phyloP scores from a whole-genome alignment of 2,329 filamentous ascomycete genomes.

The Cercospora zeae-maydis region DNA sequence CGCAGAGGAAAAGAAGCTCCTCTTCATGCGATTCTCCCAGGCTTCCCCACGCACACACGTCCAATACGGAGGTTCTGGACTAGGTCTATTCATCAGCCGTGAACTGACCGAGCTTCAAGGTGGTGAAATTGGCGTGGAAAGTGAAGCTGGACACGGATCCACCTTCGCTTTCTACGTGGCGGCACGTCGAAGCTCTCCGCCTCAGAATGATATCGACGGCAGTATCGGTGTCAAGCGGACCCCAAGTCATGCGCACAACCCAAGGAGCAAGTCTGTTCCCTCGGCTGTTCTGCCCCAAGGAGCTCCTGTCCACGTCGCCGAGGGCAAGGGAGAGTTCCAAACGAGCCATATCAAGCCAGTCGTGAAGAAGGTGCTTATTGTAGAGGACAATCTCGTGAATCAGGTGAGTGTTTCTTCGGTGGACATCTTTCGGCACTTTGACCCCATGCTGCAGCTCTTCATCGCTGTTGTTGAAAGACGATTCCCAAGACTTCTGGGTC shows the following conservation, averaged over 20 bases:
- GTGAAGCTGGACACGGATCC: conserved; percentile 63
- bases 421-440: background rate
- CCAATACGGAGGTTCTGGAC: conserved; percentile 73
- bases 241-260: conserved; percentile 6
- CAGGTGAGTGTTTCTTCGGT: background rate
- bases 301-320: conserved; percentile 1
- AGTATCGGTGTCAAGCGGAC: conserved; percentile 14
- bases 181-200: conserved; percentile 54
- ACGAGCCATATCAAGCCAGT: conserved; percentile 3
- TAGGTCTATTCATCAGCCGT: conserved; percentile 75
- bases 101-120: conserved; percentile 77
- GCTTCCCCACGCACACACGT: conserved; percentile 72
- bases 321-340: conserved; percentile 1
- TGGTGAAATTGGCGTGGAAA: conserved; percentile 72
- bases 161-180: conserved; percentile 76
- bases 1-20: conserved; percentile 65
- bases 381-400: conserved; percentile 45
- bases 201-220: conserved; percentile 29
- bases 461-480: background rate
- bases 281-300: conserved; percentile 6
- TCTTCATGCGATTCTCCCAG: conserved; percentile 78
- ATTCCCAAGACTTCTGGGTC: background rate
- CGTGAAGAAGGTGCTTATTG: conserved; percentile 38
- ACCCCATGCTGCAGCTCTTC: background rate
- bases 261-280: conserved; percentile 19